Evolutionary conservation across 495 filamentous ascomycete species (phyloP), one percentile per base, ranked within the genome.

Genomic region (Pyrenopolyporus hunteri): DNA sequence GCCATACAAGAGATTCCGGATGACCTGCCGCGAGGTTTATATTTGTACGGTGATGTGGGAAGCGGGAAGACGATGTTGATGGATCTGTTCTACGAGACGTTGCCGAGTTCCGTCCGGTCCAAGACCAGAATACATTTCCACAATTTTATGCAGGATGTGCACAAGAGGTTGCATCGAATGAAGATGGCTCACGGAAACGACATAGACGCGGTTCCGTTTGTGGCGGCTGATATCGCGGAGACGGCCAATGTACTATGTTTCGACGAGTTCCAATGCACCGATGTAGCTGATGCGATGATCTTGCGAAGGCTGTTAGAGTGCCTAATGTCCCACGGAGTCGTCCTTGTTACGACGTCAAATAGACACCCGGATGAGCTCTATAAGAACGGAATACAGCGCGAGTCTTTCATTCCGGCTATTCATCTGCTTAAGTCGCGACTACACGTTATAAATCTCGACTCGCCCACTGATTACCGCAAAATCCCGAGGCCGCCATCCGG

Each of bases 1-100:
- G 40, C 60, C 1, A 72, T 75, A 10, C 74, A 78, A n/a, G 71
- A 77, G 11, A 85, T 96, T 22, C 86, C 92, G 16, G 70, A 80
- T 47, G 82, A 88, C 63, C 80, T 96, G 6, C 94, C 94, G 0
- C 88, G 91, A 64, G 95, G 95, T 0, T 72, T 98, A 31, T 98
- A 98, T 68, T 88, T 99, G 78, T 98, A 90, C 69, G 95, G 95
- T 14, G 94, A 98, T 73, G 95, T 99, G 7, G 95, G 95, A 17
- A 93, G 91, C 68, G 95, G 95, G 37, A 99, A 99, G 81, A 98
- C 95, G 1, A 99, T 99, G 95, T 78, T 99, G 61, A 98, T 99
- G 94, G 95, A 99, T 69, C 80, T 99, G 67, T 98, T 99, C 75
- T 97, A 92, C 76, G 92, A 98, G 50, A 96, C 93, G 1, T 76